A percentile compares a stretch with the other conserved stretches of the same genome.
These are phyloP conservation scores for Tubosaeta brunneosetosa DNA, from an alignment of 768 basidiomycete species.

Conservation along the genomic window DNA sequence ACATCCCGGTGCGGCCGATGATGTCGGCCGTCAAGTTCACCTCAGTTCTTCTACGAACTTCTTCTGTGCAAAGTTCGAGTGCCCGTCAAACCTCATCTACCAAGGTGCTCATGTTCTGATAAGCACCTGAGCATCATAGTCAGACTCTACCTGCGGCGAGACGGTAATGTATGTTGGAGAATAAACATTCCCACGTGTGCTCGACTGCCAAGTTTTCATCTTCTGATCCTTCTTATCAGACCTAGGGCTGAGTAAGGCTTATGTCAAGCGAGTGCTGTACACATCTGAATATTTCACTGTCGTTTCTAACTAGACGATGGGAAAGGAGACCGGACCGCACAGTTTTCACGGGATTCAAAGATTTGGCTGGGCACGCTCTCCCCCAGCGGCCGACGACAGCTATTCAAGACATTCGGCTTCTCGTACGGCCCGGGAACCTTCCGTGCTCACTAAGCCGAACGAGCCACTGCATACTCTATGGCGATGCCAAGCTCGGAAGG, in stretches of 20 bases:
- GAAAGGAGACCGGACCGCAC: too few species aligned
- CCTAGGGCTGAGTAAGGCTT: too few species aligned
- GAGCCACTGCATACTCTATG: background rate
- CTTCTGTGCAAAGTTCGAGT: background rate
- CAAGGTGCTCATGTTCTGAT: background rate
- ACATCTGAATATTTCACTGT: background rate
- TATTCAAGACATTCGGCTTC: background rate
- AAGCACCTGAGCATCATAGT: background rate
- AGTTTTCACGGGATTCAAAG: too few species aligned
- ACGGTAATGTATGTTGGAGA: background rate
- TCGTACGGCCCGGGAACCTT: background rate
- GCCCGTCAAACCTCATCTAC: background rate
- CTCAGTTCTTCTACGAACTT: background rate
- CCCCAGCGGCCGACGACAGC: background rate
- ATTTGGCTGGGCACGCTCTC: too few species aligned
- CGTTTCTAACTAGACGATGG: background rate
- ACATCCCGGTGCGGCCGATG: background rate
- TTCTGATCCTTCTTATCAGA: too few species aligned
- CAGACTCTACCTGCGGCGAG: background rate
- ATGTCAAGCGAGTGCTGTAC: background rate
- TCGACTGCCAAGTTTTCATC: too few species aligned
- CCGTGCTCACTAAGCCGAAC: background rate
- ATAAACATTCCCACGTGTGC: background rate
- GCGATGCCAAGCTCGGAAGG: background rate
- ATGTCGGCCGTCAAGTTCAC: background rate